Evolutionary conservation across 2,329 filamentous ascomycete genomes (phyloP).

Genomic region (Cadophora sp.): DNA sequence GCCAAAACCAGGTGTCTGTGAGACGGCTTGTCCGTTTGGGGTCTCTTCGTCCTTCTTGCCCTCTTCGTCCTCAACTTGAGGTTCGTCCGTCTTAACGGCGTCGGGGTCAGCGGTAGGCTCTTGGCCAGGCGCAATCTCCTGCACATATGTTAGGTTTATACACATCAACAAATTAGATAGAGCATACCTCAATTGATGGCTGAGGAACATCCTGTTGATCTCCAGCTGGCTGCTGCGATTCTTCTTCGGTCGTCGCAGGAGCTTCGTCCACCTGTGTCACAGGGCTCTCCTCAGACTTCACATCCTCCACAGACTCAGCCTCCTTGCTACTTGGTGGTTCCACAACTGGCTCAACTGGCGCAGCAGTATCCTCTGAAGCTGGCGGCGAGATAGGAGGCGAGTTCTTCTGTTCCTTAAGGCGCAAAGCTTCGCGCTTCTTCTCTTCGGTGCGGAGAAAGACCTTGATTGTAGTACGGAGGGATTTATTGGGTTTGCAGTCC

Average conservation of each 20-base stretch:
- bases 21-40: slow-evolving; percentile 28
- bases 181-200: slow-evolving; percentile 47
- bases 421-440: slow-evolving; percentile 79
- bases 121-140: slow-evolving; percentile 45
- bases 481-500: slow-evolving; percentile 88
- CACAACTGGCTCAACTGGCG: slow-evolving; percentile 16
- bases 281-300: slow-evolving; percentile 22
- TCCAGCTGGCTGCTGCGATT: slow-evolving; percentile 28
- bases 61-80: slow-evolving; percentile 25
- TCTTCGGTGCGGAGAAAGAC: slow-evolving; percentile 90
- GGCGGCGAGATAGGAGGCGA: slow-evolving; percentile 44
- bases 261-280: slow-evolving; percentile 24
- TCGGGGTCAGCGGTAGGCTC: slow-evolving; percentile 38
- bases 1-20: slow-evolving; percentile 34
- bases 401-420: slow-evolving; percentile 50
- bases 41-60: slow-evolving; percentile 30
- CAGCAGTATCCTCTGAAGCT: slow-evolving; percentile 22
- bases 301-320: slow-evolving; percentile 23
- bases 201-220: slow-evolving; percentile 47
- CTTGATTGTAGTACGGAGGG: slow-evolving; percentile 88
- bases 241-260: slow-evolving; percentile 18
- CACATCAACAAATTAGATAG: background rate
- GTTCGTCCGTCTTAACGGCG: slow-evolving; percentile 31
- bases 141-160: slow-evolving; percentile 28
- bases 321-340: slow-evolving; percentile 13